Base-by-base conservation (phyloP, 306 rosid genomes). In the Sicyos baderoa region DNA sequence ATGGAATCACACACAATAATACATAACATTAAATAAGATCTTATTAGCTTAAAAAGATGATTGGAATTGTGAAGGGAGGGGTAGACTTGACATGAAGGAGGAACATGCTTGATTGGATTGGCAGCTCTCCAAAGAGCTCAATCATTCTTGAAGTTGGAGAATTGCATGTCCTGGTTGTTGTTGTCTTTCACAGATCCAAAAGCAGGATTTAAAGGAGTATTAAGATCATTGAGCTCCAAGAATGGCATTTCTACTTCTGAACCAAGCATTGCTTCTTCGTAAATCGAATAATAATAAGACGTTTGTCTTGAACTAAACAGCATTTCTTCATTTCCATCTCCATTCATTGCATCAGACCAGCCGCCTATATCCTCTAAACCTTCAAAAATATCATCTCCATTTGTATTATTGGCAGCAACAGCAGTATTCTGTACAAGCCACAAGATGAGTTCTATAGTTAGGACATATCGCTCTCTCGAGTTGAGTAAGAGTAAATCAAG, bases 341-440 rank as follows among this genome's bases (percentile, higher is more conserved):
- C 18, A 21, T 80, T 79, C 52, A 55, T 54, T 44, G 47, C 19
- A 59, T 40, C 74, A 70, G 67, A 77, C 7, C 13, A 2, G 68
- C 29, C 4, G 23, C 22, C 21, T 11, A 65, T 6, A 11, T 55
- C 45, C 27, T n/a, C 75, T 44, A 47, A 42, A 56, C 12, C 75
- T 16, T 5, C n/a, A 57, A 9, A 47, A 21, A 17, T 58, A 19
- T 66, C 71, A 47, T 7, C 4, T 67, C 7, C 16, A 67, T 67
- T 44, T 49, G 57, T 15, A 40, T 40, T 40, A 40, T 7, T 40
- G 8, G 12, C 45, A 9, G 45, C 45, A 7, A 7, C 45, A 15
- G 57, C 5, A 27, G 54, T 4, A 14, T 21, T 32, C 72, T 67
- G 72, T 25, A 40, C 11, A 47, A 66, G 4, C 40, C 71, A 66